Evolutionary conservation across 2,329 filamentous ascomycete species (phyloP), one percentile per base, ranked within the genome.

Genomic region (Huntiella omanensis): DNA sequence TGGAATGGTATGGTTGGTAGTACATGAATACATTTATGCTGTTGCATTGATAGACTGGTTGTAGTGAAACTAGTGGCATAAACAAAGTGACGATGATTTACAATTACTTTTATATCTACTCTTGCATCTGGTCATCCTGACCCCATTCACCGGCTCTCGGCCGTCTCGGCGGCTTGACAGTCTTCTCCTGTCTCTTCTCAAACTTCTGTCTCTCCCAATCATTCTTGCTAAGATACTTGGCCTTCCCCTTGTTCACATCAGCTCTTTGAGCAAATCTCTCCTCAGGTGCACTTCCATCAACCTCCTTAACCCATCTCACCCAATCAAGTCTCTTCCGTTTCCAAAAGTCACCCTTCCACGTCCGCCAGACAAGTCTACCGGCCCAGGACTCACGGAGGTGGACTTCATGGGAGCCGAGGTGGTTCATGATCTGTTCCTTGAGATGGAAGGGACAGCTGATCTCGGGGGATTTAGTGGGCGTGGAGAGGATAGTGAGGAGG

Each of bases 301-400:
- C 40, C 36, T 72, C 70, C 58, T 70, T 74, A 50, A 67, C 67
- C 69, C 71, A 75, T 2, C 60, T 55, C 51, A 72, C 68, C 73
- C 73, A 77, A 42, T 75, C 71, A 12, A 61, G 57, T 42, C 65
- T 58, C 37, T 67, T 60, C 41, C 66, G 67, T 54, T 66, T 69
- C 70, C 71, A 76, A 57, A 68, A 55, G 50, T 76, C 72, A 10
- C 71, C 71, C 56, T 67, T 69, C 71, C 72, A 76, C 34, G 61
- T 62, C 19, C 69, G 62, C 73, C 72, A 76, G 6, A 72, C 69
- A 47, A 65, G 69, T 6, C 72, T 61, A 0, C 73, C 73, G 52
- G 67, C 64, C 63, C 69, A 74, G 3, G 64, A 66, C 37, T 70
- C 65, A 11, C 72, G 63, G 33, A 77, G 60, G 45, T 64, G 59